These are phyloP conservation scores for Wickerhamiella australiensis DNA, from an alignment of 805 yeast genomes.

Conservation along the genomic window DNA sequence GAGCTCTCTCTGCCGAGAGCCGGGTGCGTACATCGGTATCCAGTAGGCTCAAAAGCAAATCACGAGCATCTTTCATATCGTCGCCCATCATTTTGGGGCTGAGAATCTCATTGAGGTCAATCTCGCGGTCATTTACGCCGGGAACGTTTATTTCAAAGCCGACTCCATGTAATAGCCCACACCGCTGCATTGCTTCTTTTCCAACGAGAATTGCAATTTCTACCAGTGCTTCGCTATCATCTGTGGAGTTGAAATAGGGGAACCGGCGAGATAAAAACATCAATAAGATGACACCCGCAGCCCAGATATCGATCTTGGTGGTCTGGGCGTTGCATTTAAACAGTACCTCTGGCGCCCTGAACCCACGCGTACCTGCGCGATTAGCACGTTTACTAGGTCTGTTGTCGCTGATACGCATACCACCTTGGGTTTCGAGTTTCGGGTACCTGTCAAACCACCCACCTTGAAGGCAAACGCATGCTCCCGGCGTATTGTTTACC, in stretches of 20 bases:
- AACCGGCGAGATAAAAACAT: conserved; percentile 69
- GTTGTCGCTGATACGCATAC: conserved; percentile 77
- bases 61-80: conserved; percentile 13
- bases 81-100: conserved; percentile 18
- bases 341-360: conserved; percentile 86
- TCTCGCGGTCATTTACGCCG: conserved; percentile 36
- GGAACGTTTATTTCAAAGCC: conserved; percentile 60
- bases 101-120: conserved; percentile 34
- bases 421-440: conserved; percentile 34
- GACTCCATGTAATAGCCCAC: conserved; percentile 79
- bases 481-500: conserved; percentile 29
- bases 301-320: conserved; percentile 79
- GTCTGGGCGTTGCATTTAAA: conserved; percentile 77
- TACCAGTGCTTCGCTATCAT: conserved; percentile 81
- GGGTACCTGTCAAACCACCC: conserved; percentile 22
- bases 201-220: conserved; percentile 82
- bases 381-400: conserved; percentile 87
- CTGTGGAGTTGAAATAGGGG: conserved; percentile 89
- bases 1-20: conserved; percentile 52
- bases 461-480: conserved; percentile 15
- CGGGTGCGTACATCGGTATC: conserved; percentile 58
- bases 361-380: conserved; percentile 93
- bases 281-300: conserved; percentile 78
- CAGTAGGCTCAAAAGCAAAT: conserved; percentile 41
- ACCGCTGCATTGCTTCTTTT: conserved; percentile 50